Evolutionary conservation across 306 rosid genomes (phyloP).

Genomic region (Lotus japonicus): DNA sequence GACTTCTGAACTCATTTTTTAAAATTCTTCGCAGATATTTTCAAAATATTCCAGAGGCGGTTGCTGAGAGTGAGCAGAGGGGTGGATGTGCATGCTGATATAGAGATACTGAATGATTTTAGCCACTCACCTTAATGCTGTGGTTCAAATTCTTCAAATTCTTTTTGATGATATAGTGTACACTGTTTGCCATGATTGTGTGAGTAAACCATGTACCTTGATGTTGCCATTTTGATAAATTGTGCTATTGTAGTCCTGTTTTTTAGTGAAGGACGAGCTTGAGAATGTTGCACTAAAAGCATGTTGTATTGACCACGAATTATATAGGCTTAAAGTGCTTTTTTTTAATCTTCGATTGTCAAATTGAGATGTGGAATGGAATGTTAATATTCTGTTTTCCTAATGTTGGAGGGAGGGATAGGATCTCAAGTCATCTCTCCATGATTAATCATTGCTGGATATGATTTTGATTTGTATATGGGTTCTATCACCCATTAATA

Average conservation of each 20-base stretch:
- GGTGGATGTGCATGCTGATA: conserved; percentile 91
- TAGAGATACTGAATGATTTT: conserved; percentile 12
- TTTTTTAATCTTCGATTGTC: not conserved
- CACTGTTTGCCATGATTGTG: conserved; percentile 31
- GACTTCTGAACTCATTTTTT: not conserved
- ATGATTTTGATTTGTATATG: not conserved
- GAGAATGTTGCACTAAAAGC: conserved; percentile 23
- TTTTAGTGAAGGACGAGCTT: conserved; percentile 27
- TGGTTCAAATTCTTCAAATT: conserved; percentile 26
- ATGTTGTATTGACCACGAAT: conserved; percentile 12
- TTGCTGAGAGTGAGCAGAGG: conserved; percentile 64
- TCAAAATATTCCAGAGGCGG: conserved; percentile 85
- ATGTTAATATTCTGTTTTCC: not conserved
- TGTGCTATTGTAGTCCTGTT: conserved; percentile 20
- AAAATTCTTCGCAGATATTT: conserved; percentile 62
- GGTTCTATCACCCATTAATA: not conserved
- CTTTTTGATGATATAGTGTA: conserved; percentile 36
- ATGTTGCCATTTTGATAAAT: conserved; percentile 17
- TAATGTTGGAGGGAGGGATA: too few relatives aligned
- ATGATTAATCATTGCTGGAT: not conserved
- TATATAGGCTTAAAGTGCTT: not conserved
- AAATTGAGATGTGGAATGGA: conserved; percentile 1
- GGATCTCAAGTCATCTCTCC: not conserved
- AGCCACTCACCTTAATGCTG: conserved; percentile 10
- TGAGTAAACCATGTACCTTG: conserved; percentile 22